phyloP scores from a whole-genome alignment of 495 filamentous ascomycete species.

The Aspergillus funiculosus region DNA sequence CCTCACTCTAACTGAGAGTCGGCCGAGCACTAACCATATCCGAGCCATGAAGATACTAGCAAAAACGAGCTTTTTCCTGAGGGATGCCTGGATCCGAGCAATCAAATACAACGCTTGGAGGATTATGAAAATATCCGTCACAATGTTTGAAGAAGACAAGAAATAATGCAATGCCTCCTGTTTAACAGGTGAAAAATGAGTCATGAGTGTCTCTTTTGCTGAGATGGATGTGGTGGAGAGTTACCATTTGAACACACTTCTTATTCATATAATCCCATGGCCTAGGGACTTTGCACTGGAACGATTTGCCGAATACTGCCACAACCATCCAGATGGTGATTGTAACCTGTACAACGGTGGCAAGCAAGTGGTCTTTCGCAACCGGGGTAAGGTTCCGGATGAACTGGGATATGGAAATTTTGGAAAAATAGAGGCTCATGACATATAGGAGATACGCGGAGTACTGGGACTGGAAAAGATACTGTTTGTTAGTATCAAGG shows the following conservation, averaged over 20 bases:
- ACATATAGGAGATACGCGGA: slow-evolving; percentile 23
- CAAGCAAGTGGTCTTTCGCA: slow-evolving; percentile 16
- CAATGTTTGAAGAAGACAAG: slow-evolving; percentile 18
- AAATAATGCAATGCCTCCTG: slow-evolving; percentile 26
- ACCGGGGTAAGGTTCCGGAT: slow-evolving; percentile 23
- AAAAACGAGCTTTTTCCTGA: slow-evolving; percentile 20
- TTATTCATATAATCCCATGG: slow-evolving; percentile 25
- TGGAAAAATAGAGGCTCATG: slow-evolving; percentile 24
- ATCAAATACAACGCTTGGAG: slow-evolving; percentile 22
- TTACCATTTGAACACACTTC: slow-evolving; percentile 25
- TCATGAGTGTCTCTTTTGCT: not conserved
- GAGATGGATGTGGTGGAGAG: not conserved
- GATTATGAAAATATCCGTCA: slow-evolving; percentile 25
- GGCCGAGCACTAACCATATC: slow-evolving; percentile 15
- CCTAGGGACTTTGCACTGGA: slow-evolving; percentile 22
- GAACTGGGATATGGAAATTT: slow-evolving; percentile 24
- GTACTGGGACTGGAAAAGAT: slow-evolving; percentile 16
- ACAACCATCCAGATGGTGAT: slow-evolving; percentile 18
- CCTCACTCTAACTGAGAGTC: not conserved
- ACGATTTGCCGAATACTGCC: slow-evolving; percentile 19
- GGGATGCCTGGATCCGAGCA: slow-evolving; percentile 19
- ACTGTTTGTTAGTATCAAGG: slow-evolving; percentile 9
- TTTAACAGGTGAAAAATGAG: not conserved
- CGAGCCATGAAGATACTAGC: slow-evolving; percentile 24
- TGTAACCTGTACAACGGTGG: slow-evolving; percentile 13